Evolutionary conservation across 106 monocot genomes (phyloP).

Genomic region (Platanthera guangdongensis): DNA sequence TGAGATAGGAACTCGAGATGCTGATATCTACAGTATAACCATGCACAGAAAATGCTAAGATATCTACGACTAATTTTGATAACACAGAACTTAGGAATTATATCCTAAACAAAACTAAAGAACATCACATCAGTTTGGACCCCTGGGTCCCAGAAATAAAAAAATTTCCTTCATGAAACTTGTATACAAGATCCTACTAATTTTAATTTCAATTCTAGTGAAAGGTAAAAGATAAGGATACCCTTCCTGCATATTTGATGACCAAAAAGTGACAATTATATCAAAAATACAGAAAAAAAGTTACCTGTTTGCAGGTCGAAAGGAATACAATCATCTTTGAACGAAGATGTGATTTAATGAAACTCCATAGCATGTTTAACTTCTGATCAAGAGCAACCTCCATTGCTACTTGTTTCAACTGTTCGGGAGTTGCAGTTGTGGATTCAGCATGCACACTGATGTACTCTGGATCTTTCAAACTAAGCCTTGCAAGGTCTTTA

Average conservation of each 20-base stretch:
- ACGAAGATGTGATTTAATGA: constrained; percentile 68
- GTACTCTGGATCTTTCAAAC: constrained; percentile 91
- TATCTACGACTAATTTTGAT: no score
- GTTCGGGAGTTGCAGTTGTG: constrained; percentile 71
- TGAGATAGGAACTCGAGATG: background rate
- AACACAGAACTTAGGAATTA: no score
- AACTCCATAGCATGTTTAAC: constrained; percentile 86
- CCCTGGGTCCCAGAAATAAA: background rate
- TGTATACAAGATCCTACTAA: background rate
- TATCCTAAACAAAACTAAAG: no score
- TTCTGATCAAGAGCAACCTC: constrained; percentile 89
- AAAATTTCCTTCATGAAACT: background rate
- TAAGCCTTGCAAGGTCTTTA: constrained; percentile 90
- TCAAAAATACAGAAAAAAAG: background rate
- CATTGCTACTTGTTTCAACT: constrained; percentile 65
- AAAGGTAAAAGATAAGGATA: background rate
- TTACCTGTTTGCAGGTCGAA: constrained; percentile 87
- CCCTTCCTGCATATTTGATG: background rate
- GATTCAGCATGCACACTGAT: constrained; percentile 92
- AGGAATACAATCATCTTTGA: constrained; percentile 88
- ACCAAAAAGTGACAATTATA: background rate
- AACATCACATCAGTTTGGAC: no score
- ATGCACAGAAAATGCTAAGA: no score
- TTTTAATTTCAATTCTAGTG: background rate
- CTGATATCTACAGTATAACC: background rate